Base-by-base conservation (phyloP, 2,329 filamentous ascomycete genomes). In the Drechmeria coniospora region DNA sequence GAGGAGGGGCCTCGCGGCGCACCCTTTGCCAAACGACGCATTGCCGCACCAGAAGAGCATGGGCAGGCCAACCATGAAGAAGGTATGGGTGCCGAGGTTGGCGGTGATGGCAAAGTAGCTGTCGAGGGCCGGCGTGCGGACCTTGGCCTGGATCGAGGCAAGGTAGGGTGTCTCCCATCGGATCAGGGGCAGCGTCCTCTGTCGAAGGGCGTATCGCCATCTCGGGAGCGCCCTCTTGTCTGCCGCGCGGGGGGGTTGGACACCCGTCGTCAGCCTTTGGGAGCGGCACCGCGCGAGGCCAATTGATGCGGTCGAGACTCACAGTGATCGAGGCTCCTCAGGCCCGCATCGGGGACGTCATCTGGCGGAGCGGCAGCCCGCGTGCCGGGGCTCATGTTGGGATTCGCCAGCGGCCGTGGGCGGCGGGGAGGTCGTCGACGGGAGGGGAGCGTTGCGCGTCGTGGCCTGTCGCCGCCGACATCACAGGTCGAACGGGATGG, bases 21-120 rank as follows among this genome's bases (percentile, higher is more conserved):
- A 92, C 82, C 78, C 86, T 60, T 90, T 79, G 30, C 83, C 90
- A 39, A 92, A 69, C 36, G 68, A 74, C 23, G 79, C 75, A 54
- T 86, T 80, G 29, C 87, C 87, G 45, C 83, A 93, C 90, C 90
- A 98, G 60, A 95, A 95, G 41, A 93, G 68, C 38, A 95, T 82
- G 5, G 90, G 90, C 45, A 98, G 60, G 32, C 83, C 79, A 40
- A 93, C 68, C 86, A 95, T 95, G 63, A 94, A 98, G 61, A 94
- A 95, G 1, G 90, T 98, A 56, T 98, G 90, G 1, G 90, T 98
- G 39, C 90, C 83, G 30, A 95, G 69, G 53, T 95, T 98, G 37
- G 90, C 90, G 1, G 86, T 92, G 39, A 92, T 82, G 27, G 90
- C 87, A 55, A 98, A 98, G 61, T 94, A 98, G 36, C 82, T 82